Percentiles rank a stretch among this genome's conserved stretches.
Conservation (phyloP, 129 eudicot species). For the Oenanthe sinensis region DNA sequence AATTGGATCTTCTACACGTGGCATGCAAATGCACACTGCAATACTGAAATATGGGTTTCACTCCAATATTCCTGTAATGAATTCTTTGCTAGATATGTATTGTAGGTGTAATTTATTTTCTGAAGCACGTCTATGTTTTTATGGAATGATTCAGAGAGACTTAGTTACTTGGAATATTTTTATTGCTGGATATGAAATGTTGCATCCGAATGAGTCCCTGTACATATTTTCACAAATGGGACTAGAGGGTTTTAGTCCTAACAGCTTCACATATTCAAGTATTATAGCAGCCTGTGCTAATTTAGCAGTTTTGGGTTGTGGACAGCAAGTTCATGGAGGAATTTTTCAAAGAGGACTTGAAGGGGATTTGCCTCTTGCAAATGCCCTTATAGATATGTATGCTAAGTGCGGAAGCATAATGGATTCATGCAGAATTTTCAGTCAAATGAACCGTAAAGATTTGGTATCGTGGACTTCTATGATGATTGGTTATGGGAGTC, state of each 20-base stretch:
- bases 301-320: slow-evolving; percentile 51
- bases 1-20: slow-evolving; percentile 36
- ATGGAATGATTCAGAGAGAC: slow-evolving; percentile 48
- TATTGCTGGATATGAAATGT: slow-evolving; percentile 67
- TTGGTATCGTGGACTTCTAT: slow-evolving; percentile 90
- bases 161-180: slow-evolving; percentile 81
- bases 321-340: slow-evolving; percentile 68
- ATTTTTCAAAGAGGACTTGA: slow-evolving; percentile 53
- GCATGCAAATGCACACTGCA: slow-evolving; percentile 67
- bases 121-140: slow-evolving; percentile 60
- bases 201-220: slow-evolving; percentile 45
- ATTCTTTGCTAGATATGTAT: slow-evolving; percentile 82
- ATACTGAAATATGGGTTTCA: slow-evolving; percentile 59
- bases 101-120: slow-evolving; percentile 44
- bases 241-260: slow-evolving; percentile 40
- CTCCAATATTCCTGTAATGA: slow-evolving; percentile 62
- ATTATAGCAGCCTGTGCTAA: slow-evolving; percentile 65
- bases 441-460: slow-evolving; percentile 39
- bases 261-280: slow-evolving; percentile 69
- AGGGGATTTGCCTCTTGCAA: slow-evolving; percentile 50
- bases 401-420: slow-evolving; percentile 73
- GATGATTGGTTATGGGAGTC: slow-evolving; percentile 85
- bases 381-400: slow-evolving; percentile 81
- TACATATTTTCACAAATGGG: slow-evolving; percentile 45
- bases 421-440: slow-evolving; percentile 48